Evolutionary conservation across 306 rosid species (phyloP).

Genomic region (Canavalia ensiformis): DNA sequence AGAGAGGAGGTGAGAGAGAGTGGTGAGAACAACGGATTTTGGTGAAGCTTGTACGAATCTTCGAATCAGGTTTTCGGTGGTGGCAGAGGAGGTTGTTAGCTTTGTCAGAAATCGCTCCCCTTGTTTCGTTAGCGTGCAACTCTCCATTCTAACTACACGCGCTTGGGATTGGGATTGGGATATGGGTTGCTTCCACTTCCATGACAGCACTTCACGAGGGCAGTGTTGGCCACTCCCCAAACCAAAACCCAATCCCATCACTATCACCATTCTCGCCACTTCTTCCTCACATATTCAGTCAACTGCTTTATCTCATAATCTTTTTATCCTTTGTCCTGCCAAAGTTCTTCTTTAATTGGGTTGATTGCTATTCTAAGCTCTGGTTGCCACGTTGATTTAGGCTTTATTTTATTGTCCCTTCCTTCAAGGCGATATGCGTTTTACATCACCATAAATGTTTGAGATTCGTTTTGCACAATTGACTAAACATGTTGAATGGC

Average conservation of each 20-base stretch:
- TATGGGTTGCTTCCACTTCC: conserved; percentile 32
- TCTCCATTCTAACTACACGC: conserved; percentile 7
- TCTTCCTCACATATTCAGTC: not conserved
- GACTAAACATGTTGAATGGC: too few relatives aligned
- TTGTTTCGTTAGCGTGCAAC: conserved; percentile 68
- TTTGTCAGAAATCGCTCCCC: conserved; percentile 75
- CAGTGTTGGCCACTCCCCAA: conserved; percentile 23
- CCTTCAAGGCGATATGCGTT: too few relatives aligned
- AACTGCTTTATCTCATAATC: not conserved
- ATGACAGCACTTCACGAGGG: not conserved
- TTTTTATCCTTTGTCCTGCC: not conserved
- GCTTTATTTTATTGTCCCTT: too few relatives aligned
- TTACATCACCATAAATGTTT: too few relatives aligned
- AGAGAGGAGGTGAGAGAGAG: conserved; percentile 78
- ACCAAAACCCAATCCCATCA: not conserved
- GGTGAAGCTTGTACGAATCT: conserved; percentile 64
- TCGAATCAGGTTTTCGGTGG: conserved; percentile 58
- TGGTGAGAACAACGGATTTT: conserved; percentile 68
- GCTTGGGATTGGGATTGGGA: not conserved
- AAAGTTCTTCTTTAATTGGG: not conserved
- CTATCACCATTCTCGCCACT: not conserved
- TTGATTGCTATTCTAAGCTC: too few relatives aligned
- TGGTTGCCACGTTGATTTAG: too few relatives aligned
- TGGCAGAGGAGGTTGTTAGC: conserved; percentile 53
- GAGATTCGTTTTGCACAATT: too few relatives aligned